A percentile compares a stretch with the other conserved stretches of the same genome.
These are phyloP conservation scores for Clarireedia hainanense DNA, from an alignment of 2,329 filamentous ascomycete genomes.

Conservation along the genomic window DNA sequence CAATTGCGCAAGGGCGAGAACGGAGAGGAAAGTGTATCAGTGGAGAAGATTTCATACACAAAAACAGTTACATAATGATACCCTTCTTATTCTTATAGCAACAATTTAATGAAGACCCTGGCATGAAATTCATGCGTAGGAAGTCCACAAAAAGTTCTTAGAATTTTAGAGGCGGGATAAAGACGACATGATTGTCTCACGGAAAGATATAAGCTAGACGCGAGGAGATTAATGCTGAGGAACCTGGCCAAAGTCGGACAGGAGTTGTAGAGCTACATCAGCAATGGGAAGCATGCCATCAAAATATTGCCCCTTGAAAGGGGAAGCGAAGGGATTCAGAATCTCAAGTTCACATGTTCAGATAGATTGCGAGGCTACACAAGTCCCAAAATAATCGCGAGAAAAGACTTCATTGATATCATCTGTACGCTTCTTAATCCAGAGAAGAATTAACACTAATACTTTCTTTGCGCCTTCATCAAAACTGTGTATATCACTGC, in stretches of 20 bases:
- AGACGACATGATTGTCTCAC: not conserved
- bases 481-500: not conserved
- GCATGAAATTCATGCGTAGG: not conserved
- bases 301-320: too few species aligned
- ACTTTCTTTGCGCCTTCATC: constrained; percentile 2
- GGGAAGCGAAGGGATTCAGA: not conserved
- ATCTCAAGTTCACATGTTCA: not conserved
- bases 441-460: constrained; percentile 5
- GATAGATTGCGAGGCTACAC: not conserved
- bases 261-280: too few species aligned
- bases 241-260: too few species aligned
- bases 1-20: constrained; percentile 71
- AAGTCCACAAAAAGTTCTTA: not conserved
- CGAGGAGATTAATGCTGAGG: not conserved
- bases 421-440: constrained; percentile 18
- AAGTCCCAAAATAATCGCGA: not conserved
- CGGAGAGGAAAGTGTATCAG: constrained; percentile 70
- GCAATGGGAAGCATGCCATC: too few species aligned
- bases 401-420: constrained; percentile 24
- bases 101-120: not conserved
- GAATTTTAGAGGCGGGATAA: not conserved
- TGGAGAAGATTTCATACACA: constrained; percentile 81
- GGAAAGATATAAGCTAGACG: not conserved
- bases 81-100: not conserved
- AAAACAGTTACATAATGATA: constrained; percentile 47